A percentile compares a stretch with the other conserved stretches of the same genome.
phyloP scores from a whole-genome alignment of 1,139 yeast species.

The Kluyveromyces marxianus region DNA sequence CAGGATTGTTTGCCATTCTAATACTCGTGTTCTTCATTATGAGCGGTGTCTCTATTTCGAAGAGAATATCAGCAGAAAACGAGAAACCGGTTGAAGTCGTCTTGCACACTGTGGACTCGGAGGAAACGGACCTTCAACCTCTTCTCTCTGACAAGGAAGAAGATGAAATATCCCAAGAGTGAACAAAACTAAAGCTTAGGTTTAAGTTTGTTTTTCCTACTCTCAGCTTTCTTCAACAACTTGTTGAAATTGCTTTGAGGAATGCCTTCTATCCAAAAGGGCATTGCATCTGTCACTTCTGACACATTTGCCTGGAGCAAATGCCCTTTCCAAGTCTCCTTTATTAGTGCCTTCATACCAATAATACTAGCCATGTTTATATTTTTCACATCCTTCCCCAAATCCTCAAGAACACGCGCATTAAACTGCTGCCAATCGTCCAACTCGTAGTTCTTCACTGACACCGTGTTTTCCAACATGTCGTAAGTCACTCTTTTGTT shows the following conservation, averaged over 20 bases:
- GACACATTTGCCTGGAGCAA: conserved; percentile 46
- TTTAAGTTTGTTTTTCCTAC: not conserved
- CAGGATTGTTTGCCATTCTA: conserved; percentile 47
- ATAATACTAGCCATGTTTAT: conserved; percentile 54
- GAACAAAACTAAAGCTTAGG: not conserved
- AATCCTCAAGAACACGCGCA: conserved; percentile 39
- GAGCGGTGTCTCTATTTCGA: conserved; percentile 41
- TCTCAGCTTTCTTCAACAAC: conserved; percentile 1
- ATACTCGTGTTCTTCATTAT: conserved; percentile 41
- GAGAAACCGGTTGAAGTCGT: conserved; percentile 28
- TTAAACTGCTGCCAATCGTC: conserved; percentile 55
- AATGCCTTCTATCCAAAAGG: conserved; percentile 62
- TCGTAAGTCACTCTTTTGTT: conserved; percentile 59
- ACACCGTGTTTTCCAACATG: conserved; percentile 56
- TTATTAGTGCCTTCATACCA: conserved; percentile 51
- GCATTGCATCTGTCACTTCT: conserved; percentile 48
- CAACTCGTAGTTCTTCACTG: conserved; percentile 48
- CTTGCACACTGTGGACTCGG: conserved; percentile 27
- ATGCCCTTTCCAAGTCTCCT: conserved; percentile 39
- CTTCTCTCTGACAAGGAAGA: conserved; percentile 6
- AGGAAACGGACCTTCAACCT: conserved; percentile 24
- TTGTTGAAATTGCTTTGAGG: conserved; percentile 59
- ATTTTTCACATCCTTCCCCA: conserved; percentile 39
- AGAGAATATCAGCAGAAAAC: conserved; percentile 29
- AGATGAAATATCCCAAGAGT: not conserved